These are phyloP conservation scores for Neonectria magnoliae DNA, from an alignment of 2,329 filamentous ascomycete genomes.

Conservation along the genomic window DNA sequence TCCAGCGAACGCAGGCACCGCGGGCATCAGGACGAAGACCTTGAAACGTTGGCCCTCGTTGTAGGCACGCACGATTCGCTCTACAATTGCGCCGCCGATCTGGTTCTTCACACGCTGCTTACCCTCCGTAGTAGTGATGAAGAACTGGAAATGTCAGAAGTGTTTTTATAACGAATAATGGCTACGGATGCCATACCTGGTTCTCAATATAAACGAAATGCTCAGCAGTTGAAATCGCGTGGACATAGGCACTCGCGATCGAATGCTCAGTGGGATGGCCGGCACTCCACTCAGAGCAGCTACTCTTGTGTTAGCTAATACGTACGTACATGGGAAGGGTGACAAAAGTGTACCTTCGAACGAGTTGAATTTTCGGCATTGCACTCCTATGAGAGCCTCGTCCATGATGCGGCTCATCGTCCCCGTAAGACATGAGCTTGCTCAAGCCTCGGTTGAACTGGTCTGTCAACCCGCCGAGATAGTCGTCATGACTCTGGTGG, in stretches of 20 bases:
- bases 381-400: constrained; percentile 31
- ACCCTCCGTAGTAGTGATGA: constrained; percentile 82
- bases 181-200: constrained; percentile 54
- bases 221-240: constrained; percentile 73
- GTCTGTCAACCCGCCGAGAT: constrained; percentile 56
- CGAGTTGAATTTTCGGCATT: constrained; percentile 59
- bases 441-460: constrained; percentile 54
- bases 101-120: constrained; percentile 78
- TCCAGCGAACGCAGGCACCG: constrained; percentile 84
- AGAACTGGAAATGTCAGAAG: constrained; percentile 66
- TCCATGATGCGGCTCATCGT: constrained; percentile 32
- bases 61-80: constrained; percentile 78
- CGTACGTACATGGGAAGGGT: not conserved
- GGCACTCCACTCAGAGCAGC: constrained; percentile 62
- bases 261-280: constrained; percentile 73
- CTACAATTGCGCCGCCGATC: constrained; percentile 81
- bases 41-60: constrained; percentile 74
- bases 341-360: constrained; percentile 53
- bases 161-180: fast-evolving
- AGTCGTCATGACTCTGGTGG: constrained; percentile 42
- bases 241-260: constrained; percentile 85
- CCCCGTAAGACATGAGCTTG: constrained; percentile 50
- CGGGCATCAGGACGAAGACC: constrained; percentile 80
- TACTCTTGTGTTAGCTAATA: constrained; percentile 36
- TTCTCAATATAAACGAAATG: constrained; percentile 87